These are phyloP conservation scores for Licmophora abbreviata DNA, from an alignment of 108 stramenopile genomes.

Conservation along the genomic window DNA sequence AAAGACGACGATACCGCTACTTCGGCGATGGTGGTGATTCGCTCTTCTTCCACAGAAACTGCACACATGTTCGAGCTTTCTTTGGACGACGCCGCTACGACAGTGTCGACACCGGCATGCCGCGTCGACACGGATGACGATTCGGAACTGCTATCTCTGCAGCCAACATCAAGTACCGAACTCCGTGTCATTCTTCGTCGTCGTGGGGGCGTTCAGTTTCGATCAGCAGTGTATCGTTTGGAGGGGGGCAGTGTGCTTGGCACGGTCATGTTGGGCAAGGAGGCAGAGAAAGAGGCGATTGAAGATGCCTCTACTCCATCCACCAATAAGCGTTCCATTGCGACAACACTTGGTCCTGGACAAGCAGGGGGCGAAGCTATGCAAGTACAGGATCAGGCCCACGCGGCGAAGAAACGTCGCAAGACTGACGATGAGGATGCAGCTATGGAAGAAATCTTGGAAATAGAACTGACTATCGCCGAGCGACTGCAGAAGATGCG, in stretches of 20 bases:
- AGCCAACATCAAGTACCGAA: not conserved
- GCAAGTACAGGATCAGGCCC: conserved; percentile 5
- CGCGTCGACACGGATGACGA: not conserved
- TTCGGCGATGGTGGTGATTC: not conserved
- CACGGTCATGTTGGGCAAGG: conserved; percentile 6
- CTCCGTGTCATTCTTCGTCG: not conserved
- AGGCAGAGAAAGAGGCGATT: not conserved
- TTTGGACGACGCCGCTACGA: not conserved
- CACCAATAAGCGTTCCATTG: conserved; percentile 5
- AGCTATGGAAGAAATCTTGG: conserved; percentile 13
- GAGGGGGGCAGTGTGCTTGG: not conserved
- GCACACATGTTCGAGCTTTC: not conserved
- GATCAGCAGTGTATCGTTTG: not conserved
- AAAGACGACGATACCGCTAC: not conserved
- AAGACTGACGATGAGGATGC: conserved; percentile 24
- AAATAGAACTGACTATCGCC: conserved; percentile 23
- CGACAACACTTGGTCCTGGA: conserved; percentile 33
- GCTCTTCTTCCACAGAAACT: not conserved
- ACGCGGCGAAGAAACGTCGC: conserved; percentile 17
- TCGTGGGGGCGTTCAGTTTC: conserved; percentile 1
- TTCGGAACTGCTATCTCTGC: conserved; percentile 1
- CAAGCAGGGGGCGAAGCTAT: conserved; percentile 38
- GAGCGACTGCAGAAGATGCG: conserved; percentile 35
- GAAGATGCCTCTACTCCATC: conserved; percentile 3
- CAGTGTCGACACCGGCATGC: not conserved